Conservation (phyloP, 768 basidiomycete species). For the Amanita brunnescens region DNA sequence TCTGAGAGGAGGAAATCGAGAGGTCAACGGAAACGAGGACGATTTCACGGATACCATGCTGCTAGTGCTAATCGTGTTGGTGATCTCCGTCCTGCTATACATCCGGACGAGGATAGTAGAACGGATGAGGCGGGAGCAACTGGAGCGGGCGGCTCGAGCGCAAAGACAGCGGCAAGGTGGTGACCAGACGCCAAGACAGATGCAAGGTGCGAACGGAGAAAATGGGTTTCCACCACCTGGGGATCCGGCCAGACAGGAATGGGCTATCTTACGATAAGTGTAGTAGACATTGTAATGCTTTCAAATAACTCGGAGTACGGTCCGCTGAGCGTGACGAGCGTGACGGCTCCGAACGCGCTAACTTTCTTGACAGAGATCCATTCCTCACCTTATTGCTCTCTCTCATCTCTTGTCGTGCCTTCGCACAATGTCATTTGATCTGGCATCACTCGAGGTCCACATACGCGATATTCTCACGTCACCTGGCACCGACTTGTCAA, state of each 20-base stretch:
- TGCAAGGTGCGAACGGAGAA: constrained; percentile 10
- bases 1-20: constrained; percentile 47
- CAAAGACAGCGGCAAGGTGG: constrained; percentile 29
- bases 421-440: constrained; percentile 41
- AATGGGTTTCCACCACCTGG: constrained; percentile 56
- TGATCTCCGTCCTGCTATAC: constrained; percentile 70
- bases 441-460: constrained; percentile 45
- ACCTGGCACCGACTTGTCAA: constrained; percentile 67
- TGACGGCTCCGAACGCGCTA: constrained; percentile 1
- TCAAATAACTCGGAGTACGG: no score
- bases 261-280: constrained; percentile 48
- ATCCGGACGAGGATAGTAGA: constrained; percentile 73
- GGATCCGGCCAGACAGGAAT: constrained; percentile 57
- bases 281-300: no score
- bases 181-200: constrained; percentile 13
- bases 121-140: constrained; percentile 57
- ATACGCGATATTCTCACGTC: constrained; percentile 67
- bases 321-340: background rate
- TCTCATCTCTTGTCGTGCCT: background rate
- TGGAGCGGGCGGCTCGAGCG: constrained; percentile 34
- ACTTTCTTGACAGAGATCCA: background rate
- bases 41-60: constrained; percentile 78
- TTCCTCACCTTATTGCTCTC: background rate
- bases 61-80: constrained; percentile 61
- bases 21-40: constrained; percentile 48